Conservation (phyloP, 345 rosid genomes). For the Camelina sativa region DNA sequence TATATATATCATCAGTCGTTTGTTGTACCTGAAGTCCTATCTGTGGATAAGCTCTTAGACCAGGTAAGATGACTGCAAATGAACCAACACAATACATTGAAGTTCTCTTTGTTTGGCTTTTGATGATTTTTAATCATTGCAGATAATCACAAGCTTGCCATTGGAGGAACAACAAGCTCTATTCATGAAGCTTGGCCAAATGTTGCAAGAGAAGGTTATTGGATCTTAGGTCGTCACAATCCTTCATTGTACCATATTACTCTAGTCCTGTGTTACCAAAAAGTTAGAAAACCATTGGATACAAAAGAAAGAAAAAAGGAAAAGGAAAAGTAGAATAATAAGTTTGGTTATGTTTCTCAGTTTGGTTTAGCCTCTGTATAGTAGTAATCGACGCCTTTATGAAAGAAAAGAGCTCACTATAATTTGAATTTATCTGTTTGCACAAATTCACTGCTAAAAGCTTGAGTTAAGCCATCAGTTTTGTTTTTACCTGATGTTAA, state of each 20-base stretch:
- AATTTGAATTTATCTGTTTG: not conserved
- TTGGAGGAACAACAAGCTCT: slow-evolving; percentile 79
- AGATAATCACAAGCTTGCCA: slow-evolving; percentile 70
- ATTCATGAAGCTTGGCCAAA: slow-evolving; percentile 64
- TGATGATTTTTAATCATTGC: not conserved
- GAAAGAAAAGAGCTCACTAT: not conserved
- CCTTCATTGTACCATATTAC: slow-evolving; percentile 6
- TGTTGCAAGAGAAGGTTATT: slow-evolving; percentile 58
- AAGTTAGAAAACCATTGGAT: too few relatives aligned
- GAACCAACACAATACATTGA: not conserved
- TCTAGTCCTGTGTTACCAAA: too few relatives aligned
- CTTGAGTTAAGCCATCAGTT: too few relatives aligned
- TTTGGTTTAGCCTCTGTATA: slow-evolving; percentile 14
- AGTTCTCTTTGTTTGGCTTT: slow-evolving; percentile 3
- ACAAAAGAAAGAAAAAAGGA: not conserved
- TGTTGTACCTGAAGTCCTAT: slow-evolving; percentile 58
- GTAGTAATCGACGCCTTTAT: not conserved
- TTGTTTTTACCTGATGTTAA: too few relatives aligned
- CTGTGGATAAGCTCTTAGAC: slow-evolving; percentile 74
- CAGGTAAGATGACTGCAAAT: slow-evolving; percentile 54
- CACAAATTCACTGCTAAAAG: too few relatives aligned
- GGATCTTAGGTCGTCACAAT: slow-evolving; percentile 30
- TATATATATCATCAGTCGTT: slow-evolving; percentile 94
- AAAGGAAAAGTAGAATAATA: slow-evolving; percentile 6
- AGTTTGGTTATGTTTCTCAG: not conserved